Conservation (phyloP, 2,329 filamentous ascomycete genomes). For the Paecilomyces dactylethromorphus region DNA sequence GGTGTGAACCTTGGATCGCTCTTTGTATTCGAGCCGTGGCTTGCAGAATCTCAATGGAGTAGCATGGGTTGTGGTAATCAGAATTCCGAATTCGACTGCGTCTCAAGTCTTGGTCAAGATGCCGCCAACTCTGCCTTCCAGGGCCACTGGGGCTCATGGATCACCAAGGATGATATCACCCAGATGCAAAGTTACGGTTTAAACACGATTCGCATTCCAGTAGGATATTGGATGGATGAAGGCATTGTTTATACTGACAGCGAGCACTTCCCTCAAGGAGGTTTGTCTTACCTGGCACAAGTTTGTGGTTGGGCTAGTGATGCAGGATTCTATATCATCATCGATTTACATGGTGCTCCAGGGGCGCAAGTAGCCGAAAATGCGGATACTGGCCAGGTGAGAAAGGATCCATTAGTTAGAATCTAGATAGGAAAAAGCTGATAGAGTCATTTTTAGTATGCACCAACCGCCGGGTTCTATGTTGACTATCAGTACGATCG, state of each 20-base stretch:
- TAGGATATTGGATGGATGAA: slow-evolving; percentile 53
- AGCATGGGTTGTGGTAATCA: slow-evolving; percentile 41
- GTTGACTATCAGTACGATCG: slow-evolving; percentile 51
- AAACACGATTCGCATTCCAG: slow-evolving; percentile 49
- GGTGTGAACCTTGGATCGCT: slow-evolving; percentile 51
- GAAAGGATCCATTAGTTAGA: neutral
- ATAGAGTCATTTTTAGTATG: slow-evolving; percentile 17
- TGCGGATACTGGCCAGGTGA: slow-evolving; percentile 41
- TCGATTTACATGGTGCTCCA: slow-evolving; percentile 48
- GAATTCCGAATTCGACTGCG: slow-evolving; percentile 51
- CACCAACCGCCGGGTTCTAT: slow-evolving; percentile 47
- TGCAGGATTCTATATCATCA: slow-evolving; percentile 47
- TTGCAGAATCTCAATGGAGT: slow-evolving; percentile 41
- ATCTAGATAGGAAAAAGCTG: neutral
- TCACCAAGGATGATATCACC: slow-evolving; percentile 43
- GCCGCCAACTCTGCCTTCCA: slow-evolving; percentile 43
- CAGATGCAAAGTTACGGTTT: slow-evolving; percentile 46
- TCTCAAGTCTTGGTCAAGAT: slow-evolving; percentile 42
- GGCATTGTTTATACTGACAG: slow-evolving; percentile 40
- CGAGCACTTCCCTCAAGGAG: slow-evolving; percentile 48
- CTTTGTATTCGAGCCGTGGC: slow-evolving; percentile 52
- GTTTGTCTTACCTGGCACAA: slow-evolving; percentile 40
- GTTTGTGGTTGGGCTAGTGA: slow-evolving; percentile 45
- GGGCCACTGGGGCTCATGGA: slow-evolving; percentile 47
- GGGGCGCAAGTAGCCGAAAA: slow-evolving; percentile 43